Evolutionary conservation across 179 eudicot species (phyloP).

Genomic region (Nepenthes alata): DNA sequence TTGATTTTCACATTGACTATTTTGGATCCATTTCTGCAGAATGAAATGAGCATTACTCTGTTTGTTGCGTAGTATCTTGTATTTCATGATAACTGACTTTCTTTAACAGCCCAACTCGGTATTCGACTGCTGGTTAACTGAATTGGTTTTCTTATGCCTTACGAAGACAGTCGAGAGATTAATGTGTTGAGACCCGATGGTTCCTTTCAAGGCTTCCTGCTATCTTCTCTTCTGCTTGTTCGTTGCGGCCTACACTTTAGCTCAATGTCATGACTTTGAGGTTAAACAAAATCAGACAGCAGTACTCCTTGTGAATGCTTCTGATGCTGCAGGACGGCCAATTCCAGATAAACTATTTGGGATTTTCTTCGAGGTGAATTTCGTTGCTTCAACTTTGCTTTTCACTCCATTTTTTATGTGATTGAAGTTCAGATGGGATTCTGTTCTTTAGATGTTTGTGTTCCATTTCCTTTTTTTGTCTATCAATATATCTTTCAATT

Average conservation of each 20-base stretch:
- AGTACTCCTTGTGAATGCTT: slow-evolving; percentile 30
- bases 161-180: background rate
- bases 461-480: too few species aligned
- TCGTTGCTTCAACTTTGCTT: background rate
- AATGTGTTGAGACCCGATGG: slow-evolving; percentile 18
- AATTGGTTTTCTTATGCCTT: slow-evolving; percentile 7
- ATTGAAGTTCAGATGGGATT: background rate
- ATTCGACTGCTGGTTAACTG: background rate
- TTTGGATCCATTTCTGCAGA: too few species aligned
- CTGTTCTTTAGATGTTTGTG: background rate
- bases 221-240: slow-evolving; percentile 9
- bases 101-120: too few species aligned
- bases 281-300: slow-evolving; percentile 33
- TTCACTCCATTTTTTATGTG: background rate
- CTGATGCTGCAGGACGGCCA: slow-evolving; percentile 22
- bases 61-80: too few species aligned
- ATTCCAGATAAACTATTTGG: slow-evolving; percentile 56
- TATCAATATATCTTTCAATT: too few species aligned
- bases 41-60: too few species aligned
- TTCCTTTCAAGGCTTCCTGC: slow-evolving; percentile 4
- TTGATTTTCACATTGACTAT: too few species aligned
- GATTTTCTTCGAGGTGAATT: slow-evolving; percentile 63
- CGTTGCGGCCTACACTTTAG: slow-evolving; percentile 12
- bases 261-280: slow-evolving; percentile 21
- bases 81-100: too few species aligned